These are phyloP conservation scores for Penicillium cataractarum DNA, from an alignment of 495 filamentous ascomycete species.

Conservation along the genomic window DNA sequence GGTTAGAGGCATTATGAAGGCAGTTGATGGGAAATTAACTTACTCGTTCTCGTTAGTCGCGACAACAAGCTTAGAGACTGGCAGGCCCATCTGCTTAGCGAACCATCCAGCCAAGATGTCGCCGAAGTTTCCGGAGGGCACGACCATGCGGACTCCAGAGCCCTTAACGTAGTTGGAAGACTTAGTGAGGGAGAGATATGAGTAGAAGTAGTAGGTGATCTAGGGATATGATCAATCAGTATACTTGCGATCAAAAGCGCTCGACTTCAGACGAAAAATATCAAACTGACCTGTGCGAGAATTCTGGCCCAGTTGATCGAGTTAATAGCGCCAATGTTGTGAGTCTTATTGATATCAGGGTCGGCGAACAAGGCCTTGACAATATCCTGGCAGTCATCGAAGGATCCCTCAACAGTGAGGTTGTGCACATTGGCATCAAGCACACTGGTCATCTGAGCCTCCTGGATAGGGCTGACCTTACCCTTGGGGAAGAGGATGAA, in stretches of 20 bases:
- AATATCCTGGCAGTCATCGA: constrained; percentile 96
- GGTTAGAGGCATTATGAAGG: neutral
- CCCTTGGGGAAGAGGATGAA: constrained; percentile 89
- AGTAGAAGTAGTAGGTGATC: constrained; percentile 84
- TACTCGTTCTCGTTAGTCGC: constrained; percentile 89
- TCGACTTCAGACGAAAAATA: neutral
- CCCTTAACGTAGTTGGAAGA: constrained; percentile 52
- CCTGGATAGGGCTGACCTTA: constrained; percentile 81
- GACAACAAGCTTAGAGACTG: constrained; percentile 78
- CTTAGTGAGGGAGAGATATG: constrained; percentile 77
- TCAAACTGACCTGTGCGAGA: constrained; percentile 64
- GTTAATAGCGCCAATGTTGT: constrained; percentile 25
- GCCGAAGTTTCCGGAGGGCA: constrained; percentile 96
- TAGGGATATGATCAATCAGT: neutral
- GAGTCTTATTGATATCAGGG: constrained; percentile 75
- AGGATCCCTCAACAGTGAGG: constrained; percentile 80
- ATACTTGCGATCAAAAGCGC: neutral
- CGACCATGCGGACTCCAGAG: constrained; percentile 73
- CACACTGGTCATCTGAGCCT: constrained; percentile 94
- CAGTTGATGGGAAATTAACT: neutral
- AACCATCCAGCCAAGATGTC: constrained; percentile 94
- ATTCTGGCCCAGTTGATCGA: constrained; percentile 86
- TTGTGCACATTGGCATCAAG: constrained; percentile 87
- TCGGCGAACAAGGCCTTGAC: constrained; percentile 85
- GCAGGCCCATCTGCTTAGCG: constrained; percentile 87